Base-by-base conservation (phyloP, 768 basidiomycete species). In the Naematelia encephala region DNA sequence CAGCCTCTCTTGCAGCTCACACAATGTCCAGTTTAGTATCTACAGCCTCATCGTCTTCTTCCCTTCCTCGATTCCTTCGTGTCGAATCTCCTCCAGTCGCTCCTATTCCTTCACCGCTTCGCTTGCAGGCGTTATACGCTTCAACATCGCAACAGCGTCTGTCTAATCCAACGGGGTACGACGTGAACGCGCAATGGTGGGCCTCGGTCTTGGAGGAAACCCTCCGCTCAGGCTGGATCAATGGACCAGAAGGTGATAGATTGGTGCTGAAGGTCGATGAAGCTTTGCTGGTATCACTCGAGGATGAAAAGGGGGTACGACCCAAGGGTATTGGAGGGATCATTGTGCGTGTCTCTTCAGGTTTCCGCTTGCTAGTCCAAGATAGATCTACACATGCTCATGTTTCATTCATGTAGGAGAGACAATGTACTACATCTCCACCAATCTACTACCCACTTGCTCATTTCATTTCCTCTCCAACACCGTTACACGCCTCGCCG, bases 161-260 rank as follows among this genome's bases (percentile, higher is more conserved):
- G 49, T 87, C 90, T 1, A 93, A 97, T 74, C 88, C 90, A 0
- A 82, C 87, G 1, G 86, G 89, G 3, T 96, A 86, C 74, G 78
- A 84, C 50, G 84, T 89, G 11, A 89, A 89, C 69, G 80, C 91
- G 27, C 84, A 86, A 54, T 97, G 92, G 92, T 97, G 93, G 93
- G 28, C 60, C 1, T 45, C 47, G 2, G 70, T 69, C 1, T 19
- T 77, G 8, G 60, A 73, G 27, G 69, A 73, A 45, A 48, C 55
- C 0, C 47, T 77, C 5, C 46, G 71, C 11, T 66, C 61, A 8
- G 76, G 76, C 0, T 68, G 63, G 56, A 47, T 72, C 8, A 67
- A 64, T 11, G 58, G 48, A 3, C n/a, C 26, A 28, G 61, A 61
- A 23, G 62, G 66, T 3, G 74, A 76, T 61, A 47, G 68, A 42